Evolutionary conservation across 176 grass and related monocot genomes (phyloP).

Genomic region (Triticum dicoccoides): DNA sequence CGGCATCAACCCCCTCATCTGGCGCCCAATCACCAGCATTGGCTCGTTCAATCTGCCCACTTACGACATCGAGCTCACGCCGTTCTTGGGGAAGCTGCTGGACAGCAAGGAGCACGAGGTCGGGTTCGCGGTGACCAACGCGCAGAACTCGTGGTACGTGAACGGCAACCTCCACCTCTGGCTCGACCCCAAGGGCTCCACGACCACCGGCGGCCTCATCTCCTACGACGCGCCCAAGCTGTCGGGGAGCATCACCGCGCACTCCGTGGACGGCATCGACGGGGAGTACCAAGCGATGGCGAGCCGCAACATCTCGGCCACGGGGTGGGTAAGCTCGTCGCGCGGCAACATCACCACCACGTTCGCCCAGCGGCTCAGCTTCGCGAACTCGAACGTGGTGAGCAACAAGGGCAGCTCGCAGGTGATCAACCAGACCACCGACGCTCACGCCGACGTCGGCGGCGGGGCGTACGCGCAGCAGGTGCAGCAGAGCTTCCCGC

Average conservation of each 20-base stretch:
- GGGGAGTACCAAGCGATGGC: conserved; percentile 49
- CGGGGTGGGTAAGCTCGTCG: conserved; percentile 78
- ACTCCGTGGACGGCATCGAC: conserved; percentile 60
- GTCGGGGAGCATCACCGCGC: conserved; percentile 24
- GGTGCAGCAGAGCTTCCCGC: conserved; percentile 72
- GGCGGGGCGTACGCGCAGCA: conserved; percentile 31
- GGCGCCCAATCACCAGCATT: conserved; percentile 93
- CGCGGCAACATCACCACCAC: conserved; percentile 83
- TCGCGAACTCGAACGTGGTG: conserved; percentile 68
- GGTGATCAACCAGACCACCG: conserved; percentile 75
- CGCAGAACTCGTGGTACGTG: conserved; percentile 70
- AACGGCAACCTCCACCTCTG: conserved; percentile 94
- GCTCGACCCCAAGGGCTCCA: conserved; percentile 53
- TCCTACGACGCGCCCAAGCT: conserved; percentile 59
- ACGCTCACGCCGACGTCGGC: conserved; percentile 31
- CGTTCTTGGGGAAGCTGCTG: conserved; percentile 71
- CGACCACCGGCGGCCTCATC: conserved; percentile 48
- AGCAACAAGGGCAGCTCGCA: conserved; percentile 42
- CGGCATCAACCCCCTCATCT: conserved; percentile 83
- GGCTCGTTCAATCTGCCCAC: conserved; percentile 86
- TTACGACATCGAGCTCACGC: conserved; percentile 92
- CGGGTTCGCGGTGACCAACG: conserved; percentile 78
- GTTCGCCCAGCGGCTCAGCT: conserved; percentile 61
- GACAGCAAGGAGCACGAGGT: conserved; percentile 61
- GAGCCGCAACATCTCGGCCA: conserved; percentile 53